Evolutionary conservation across 2,329 filamentous ascomycete species (phyloP).

Genomic region (Diaporthe longicolla): DNA sequence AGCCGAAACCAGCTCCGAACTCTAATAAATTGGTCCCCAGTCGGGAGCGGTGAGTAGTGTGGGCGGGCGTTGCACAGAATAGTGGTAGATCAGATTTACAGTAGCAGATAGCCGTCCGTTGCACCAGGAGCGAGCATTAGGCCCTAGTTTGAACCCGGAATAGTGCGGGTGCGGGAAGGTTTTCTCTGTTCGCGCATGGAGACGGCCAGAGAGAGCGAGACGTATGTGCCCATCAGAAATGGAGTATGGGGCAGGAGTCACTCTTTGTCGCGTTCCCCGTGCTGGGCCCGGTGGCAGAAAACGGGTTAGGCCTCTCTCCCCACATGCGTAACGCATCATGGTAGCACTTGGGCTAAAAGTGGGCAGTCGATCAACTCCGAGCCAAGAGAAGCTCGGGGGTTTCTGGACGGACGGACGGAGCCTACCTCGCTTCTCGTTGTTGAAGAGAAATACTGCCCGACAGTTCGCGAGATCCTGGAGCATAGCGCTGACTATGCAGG

Average conservation of each 20-base stretch:
- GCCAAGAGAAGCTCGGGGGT: constrained; percentile 2
- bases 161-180: constrained; percentile 12
- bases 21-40: constrained; percentile 29
- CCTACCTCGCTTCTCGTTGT: background rate
- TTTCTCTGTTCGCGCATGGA: constrained; percentile 12
- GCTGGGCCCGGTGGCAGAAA: constrained; percentile 8
- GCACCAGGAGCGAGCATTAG: constrained; percentile 5
- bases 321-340: constrained; percentile 23
- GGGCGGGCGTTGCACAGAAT: constrained; percentile 1
- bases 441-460: constrained; percentile 2
- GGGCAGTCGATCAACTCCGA: constrained; percentile 5
- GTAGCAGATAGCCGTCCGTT: background rate
- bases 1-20: constrained; percentile 30
- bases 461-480: constrained; percentile 1
- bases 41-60: constrained; percentile 25
- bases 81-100: constrained; percentile 22
- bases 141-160: constrained; percentile 9
- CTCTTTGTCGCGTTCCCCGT: constrained; percentile 6
- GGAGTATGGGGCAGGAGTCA: background rate
- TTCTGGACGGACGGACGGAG: constrained; percentile 1
- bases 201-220: background rate
- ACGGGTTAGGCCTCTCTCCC: constrained; percentile 8
- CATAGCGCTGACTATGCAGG: background rate
- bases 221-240: background rate
- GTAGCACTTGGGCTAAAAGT: constrained; percentile 32